Evolutionary conservation across 371 early-diverging fungal species (phyloP), one percentile per base, ranked within the genome.

Genomic region (Apophysomyces variabilis): DNA sequence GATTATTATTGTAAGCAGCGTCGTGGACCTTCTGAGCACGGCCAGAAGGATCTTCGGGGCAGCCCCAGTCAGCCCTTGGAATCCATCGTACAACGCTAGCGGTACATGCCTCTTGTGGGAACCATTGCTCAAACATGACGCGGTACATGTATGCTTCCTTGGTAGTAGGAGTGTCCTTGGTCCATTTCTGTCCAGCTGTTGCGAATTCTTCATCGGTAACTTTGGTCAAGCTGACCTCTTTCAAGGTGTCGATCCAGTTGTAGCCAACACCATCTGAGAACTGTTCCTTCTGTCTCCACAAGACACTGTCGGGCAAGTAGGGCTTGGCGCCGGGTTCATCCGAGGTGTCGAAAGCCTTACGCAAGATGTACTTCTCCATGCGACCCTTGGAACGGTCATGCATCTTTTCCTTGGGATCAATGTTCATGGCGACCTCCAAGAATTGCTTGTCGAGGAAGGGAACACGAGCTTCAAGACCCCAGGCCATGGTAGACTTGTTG

Each of bases 241-340:
- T 94, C 57, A 98, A 82, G 36, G 90, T 80, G 77, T 97, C 98
- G 69, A 98, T 97, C 98, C 98, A 98, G 67, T 85, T 77, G 84
- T 98, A 98, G 36, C 98, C 98, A 38, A 98, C 98, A 68, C 98
- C 98, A 67, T 98, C 98, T 32, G 92, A 92, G 87, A 98, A 97
- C 82, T 98, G 98, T 79, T 98, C 98, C 89, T 98, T 96, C 81
- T 96, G 97, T 66, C 98, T 89, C 96, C 96, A 98, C 18, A 98
- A 89, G 59, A 98, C 91, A 57, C 91, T 90, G 62, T 85, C 83
- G 3, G 97, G 96, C 66, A 98, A 87, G 75, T 95, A 98, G 56
- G 79, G 75, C 47, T 84, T 85, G n/a, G 83, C 86, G 46, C 16
- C 46, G n/a, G 84, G 87, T 58, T 89, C 88, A 56, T 87, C 88